Evolutionary conservation across 306 rosid genomes (phyloP).

Genomic region (Phaseolus lunatus): DNA sequence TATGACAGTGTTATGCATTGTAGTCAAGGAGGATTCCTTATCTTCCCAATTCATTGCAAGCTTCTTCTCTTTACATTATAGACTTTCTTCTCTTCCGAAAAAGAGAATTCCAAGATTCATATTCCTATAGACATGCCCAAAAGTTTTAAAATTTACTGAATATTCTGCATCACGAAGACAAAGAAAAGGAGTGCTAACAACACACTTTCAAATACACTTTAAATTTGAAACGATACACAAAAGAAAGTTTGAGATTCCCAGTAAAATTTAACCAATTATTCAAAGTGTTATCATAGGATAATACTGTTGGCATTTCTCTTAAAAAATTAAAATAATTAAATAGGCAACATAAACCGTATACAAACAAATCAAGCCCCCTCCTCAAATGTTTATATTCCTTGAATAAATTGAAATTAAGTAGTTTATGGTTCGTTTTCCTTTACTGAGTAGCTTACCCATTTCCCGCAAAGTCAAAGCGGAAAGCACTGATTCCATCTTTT

Average conservation of each 20-base stretch:
- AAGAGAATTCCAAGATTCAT: no score
- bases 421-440: not conserved
- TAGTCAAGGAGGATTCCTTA: conserved; percentile 1
- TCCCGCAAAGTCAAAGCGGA: conserved; percentile 91
- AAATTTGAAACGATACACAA: no score
- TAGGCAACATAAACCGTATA: not conserved
- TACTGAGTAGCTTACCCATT: conserved; percentile 70
- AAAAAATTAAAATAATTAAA: not conserved
- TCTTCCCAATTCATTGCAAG: not conserved
- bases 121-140: no score
- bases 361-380: conserved; percentile 6
- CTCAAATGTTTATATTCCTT: not conserved
- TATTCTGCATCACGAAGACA: not conserved
- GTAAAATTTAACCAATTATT: no score
- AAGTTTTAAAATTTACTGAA: no score
- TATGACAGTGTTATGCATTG: not conserved
- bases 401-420: conserved; percentile 24
- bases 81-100: no score
- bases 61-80: no score
- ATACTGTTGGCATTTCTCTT: no score
- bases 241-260: no score
- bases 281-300: no score
- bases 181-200: not conserved
- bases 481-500: conserved; percentile 64
- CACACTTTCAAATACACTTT: no score